Evolutionary conservation across 768 basidiomycete species (phyloP), one percentile per base, ranked within the genome.

Genomic region (Boletus coccyginus): DNA sequence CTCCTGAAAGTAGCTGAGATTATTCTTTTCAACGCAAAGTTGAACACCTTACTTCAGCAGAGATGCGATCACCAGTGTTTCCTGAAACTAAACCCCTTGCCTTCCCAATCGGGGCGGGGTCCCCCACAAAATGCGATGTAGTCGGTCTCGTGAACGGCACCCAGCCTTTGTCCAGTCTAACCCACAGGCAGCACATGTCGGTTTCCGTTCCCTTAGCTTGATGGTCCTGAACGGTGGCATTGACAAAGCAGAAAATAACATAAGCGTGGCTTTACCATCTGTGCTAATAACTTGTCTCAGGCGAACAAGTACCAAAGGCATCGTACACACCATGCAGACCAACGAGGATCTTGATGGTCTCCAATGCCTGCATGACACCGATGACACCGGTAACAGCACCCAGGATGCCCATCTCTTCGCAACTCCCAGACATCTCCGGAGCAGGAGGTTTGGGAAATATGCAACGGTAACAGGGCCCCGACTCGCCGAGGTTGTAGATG

Each of bases 381-480:
- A 98, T 91, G 47, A 92, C 76, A 2, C 96, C 96, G 0, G 92
- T 92, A 2, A 97, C 93, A 0, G 80, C 85, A 7, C 96, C 96
- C 46, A 97, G 73, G 6, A 98, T 86, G 1, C 96, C 95, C 5
- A 85, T 78, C 67, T 97, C 94, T 64, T 89, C 93, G 61, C 97
- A 99, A 10, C 86, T 84, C 9, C 92, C 88, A 2, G 81, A 73
- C 29, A 77, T 77, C 52, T 83, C 83, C 19, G 75, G 78, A 5
- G 84, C 78, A 1, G 94, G 85, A 2, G 93, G 85, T 50, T 78
- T 82, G 0, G 96, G 95, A 70, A 94, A 98, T 42, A 98, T 72
- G 69, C 97, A 98, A 16, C 97, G 82, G 71, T 96, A 98, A 72
- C 97, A 99, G 0, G 94, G 95, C 1, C 93, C 87, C 31, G 81